phyloP scores from a whole-genome alignment of 208 protist species.

The Trypanosoma lewisi region DNA sequence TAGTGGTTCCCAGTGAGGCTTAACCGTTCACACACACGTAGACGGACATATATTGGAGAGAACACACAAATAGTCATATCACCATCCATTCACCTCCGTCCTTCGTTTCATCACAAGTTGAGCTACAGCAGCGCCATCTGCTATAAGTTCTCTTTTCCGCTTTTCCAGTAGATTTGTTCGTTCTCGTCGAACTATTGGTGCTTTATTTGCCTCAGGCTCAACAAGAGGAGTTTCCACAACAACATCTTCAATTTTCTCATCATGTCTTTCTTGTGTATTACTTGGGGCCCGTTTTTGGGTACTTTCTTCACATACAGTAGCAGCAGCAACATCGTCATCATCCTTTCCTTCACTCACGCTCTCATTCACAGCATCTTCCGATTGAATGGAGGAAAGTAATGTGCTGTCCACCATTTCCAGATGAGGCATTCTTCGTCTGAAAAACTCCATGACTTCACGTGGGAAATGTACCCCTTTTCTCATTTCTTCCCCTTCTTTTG shows the following conservation, averaged over 20 bases:
- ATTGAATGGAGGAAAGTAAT: slow-evolving; percentile 7
- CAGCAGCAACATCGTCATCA: too few species aligned
- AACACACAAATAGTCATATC: slow-evolving; percentile 21
- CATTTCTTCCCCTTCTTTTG: background rate
- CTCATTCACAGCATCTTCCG: background rate
- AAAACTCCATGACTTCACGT: background rate
- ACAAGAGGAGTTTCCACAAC: slow-evolving; percentile 45
- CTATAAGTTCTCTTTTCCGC: slow-evolving; percentile 20
- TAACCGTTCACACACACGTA: slow-evolving; percentile 4
- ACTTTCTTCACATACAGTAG: background rate
- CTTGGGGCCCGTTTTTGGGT: background rate
- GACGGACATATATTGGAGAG: too few species aligned
- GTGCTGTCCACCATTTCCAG: slow-evolving; percentile 22
- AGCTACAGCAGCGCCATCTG: slow-evolving; percentile 38
- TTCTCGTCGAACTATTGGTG: slow-evolving; percentile 65
- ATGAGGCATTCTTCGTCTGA: slow-evolving; percentile 15
- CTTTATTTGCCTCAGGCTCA: slow-evolving; percentile 26
- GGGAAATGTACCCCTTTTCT: background rate
- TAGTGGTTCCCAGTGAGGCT: background rate
- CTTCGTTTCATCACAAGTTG: slow-evolving; percentile 38
- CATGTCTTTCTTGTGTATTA: background rate
- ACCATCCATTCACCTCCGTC: slow-evolving; percentile 35
- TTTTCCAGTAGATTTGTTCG: slow-evolving; percentile 32
- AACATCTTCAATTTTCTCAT: slow-evolving; percentile 49
- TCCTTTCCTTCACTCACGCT: background rate